phyloP scores from a whole-genome alignment of 306 rosid species.

The Cicer chorassanicum region DNA sequence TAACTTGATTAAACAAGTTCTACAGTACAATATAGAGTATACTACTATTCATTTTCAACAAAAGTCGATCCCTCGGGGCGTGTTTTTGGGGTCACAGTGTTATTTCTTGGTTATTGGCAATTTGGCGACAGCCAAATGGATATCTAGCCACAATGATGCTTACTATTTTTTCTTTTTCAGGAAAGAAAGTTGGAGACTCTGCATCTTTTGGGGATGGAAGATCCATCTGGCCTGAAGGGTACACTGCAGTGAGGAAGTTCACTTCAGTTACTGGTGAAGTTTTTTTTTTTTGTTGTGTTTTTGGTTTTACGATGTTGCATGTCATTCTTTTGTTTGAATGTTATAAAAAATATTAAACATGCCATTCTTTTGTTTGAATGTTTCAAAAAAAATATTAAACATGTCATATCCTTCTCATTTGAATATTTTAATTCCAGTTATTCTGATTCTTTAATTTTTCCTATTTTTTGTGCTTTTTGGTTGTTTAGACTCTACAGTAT shows the following conservation, averaged over 20 bases:
- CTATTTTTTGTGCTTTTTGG: conserved; percentile 42
- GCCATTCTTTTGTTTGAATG: conserved; percentile 24
- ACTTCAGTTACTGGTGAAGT: conserved; percentile 76
- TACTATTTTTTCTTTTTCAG: conserved; percentile 52
- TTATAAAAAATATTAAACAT: conserved; percentile 14
- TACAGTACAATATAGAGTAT: conserved; percentile 10
- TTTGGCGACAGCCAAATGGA: conserved; percentile 23
- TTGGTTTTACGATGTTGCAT: conserved; percentile 16
- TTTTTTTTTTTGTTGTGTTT: not conserved
- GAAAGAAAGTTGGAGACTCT: conserved; percentile 79
- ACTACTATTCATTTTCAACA: conserved; percentile 8
- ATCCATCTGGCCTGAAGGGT: conserved; percentile 92
- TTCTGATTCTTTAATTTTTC: conserved; percentile 17
- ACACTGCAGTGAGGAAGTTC: conserved; percentile 85
- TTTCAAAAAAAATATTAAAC: conserved; percentile 4
- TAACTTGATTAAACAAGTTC: conserved; percentile 24
- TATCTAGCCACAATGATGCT: conserved; percentile 27
- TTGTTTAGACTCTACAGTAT: conserved; percentile 63
- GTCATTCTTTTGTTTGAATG: conserved; percentile 7
- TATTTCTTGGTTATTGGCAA: conserved; percentile 38
- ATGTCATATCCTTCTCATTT: conserved; percentile 25
- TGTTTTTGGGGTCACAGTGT: conserved; percentile 27
- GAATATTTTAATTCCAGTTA: conserved; percentile 25
- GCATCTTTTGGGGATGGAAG: conserved; percentile 66
- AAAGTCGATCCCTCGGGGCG: not conserved